Evolutionary conservation across 192 early-diverging fungal species (phyloP).

Genomic region (Umbelopsis sp.): DNA sequence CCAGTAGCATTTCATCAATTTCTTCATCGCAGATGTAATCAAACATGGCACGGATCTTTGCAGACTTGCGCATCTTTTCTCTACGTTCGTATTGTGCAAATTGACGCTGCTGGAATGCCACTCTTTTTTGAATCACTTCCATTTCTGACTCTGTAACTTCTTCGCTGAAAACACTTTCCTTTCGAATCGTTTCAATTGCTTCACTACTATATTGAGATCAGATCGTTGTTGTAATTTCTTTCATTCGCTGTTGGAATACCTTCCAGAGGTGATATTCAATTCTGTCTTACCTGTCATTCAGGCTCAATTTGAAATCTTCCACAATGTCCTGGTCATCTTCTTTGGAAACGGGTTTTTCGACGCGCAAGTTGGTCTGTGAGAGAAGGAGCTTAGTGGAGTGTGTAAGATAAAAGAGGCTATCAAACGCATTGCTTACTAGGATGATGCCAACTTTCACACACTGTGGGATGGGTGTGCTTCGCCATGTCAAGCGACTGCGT

Average conservation of each 20-base stretch:
- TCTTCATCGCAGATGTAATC: slow-evolving; percentile 82
- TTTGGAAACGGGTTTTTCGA: background rate
- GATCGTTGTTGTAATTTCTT: too few species aligned
- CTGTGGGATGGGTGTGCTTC: background rate
- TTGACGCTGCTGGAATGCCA: slow-evolving; percentile 88
- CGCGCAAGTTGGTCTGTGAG: background rate
- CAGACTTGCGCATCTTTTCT: slow-evolving; percentile 78
- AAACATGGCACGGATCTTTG: slow-evolving; percentile 78
- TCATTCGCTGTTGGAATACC: too few species aligned
- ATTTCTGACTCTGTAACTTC: slow-evolving; percentile 90
- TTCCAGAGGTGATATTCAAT: background rate
- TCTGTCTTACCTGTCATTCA: background rate
- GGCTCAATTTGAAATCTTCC: slow-evolving; percentile 8
- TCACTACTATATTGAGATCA: slow-evolving; percentile 48
- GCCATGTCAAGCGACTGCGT: slow-evolving; percentile 3
- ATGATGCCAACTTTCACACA: slow-evolving; percentile 13
- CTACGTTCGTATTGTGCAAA: slow-evolving; percentile 86
- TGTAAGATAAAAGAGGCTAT: background rate
- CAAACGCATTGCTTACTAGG: background rate
- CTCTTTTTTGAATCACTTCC: slow-evolving; percentile 88
- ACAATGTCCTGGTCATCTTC: background rate
- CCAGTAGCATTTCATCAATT: slow-evolving; percentile 79
- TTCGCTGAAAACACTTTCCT: slow-evolving; percentile 87
- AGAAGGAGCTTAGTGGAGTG: background rate
- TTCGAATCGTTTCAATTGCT: slow-evolving; percentile 73